These are phyloP conservation scores for Prasinococcaceae sp. DNA, from an alignment of 139 green algal genomes.

Conservation along the genomic window DNA sequence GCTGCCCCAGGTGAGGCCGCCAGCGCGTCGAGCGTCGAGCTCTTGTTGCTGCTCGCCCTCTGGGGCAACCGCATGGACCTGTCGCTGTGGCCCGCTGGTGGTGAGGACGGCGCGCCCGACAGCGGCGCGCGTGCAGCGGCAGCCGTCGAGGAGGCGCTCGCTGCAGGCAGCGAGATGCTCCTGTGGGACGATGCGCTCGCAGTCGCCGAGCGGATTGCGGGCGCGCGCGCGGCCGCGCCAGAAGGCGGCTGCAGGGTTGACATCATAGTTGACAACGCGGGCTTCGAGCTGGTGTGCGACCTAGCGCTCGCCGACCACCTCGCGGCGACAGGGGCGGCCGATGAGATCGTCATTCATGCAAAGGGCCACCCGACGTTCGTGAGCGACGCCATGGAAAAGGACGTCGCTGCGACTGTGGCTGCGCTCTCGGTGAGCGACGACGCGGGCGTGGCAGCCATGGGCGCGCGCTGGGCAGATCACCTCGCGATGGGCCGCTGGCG, in stretches of 20 bases:
- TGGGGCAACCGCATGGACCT: constrained; percentile 32
- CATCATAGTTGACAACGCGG: constrained; percentile 28
- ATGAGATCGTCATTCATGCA: constrained; percentile 10
- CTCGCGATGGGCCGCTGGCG: constrained; percentile 13
- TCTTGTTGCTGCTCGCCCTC: constrained; percentile 12
- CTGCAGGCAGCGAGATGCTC: constrained; percentile 3
- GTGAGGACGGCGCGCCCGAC: neutral
- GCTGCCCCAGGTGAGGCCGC: neutral
- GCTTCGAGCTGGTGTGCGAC: constrained; percentile 24
- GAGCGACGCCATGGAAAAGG: constrained; percentile 18
- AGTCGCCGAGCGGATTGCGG: neutral
- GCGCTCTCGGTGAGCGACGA: neutral
- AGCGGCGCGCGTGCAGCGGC: neutral
- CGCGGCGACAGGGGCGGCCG: constrained; percentile 9
- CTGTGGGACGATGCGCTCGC: constrained; percentile 4
- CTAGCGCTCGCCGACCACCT: constrained; percentile 17
- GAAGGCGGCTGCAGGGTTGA: neutral
- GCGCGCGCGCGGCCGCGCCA: no score
- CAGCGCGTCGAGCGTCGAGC: neutral
- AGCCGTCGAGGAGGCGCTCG: constrained; percentile 10
- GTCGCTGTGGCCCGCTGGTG: constrained; percentile 14
- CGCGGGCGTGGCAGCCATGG: neutral
- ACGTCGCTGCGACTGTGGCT: constrained; percentile 10
- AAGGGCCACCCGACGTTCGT: constrained; percentile 29
- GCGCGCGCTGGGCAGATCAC: constrained; percentile 4